phyloP scores from a whole-genome alignment of 192 early-diverging fungal genomes.

The Backusella tuberculispora region DNA sequence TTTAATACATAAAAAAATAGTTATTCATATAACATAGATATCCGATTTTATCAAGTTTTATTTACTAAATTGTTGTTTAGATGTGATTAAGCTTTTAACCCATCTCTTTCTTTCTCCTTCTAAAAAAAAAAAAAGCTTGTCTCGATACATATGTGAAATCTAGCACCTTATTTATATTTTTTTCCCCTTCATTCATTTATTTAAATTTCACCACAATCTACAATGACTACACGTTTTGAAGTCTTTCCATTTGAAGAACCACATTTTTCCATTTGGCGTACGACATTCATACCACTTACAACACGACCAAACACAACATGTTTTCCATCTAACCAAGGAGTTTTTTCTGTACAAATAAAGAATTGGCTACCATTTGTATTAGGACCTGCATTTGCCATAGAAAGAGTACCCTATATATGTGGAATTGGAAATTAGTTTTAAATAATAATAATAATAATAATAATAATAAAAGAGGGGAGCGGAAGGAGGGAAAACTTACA shows the following conservation, averaged over 20 bases:
- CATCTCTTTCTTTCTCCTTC: too few relatives aligned
- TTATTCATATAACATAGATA: too few relatives aligned
- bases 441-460: too few relatives aligned
- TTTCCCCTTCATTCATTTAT: not conserved
- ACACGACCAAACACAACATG: slow-evolving; percentile 81
- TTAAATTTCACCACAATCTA: slow-evolving; percentile 45
- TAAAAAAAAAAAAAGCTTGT: too few relatives aligned
- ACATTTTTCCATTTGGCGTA: slow-evolving; percentile 45
- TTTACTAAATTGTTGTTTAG: too few relatives aligned
- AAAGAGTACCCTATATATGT: slow-evolving; percentile 72
- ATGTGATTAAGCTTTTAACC: too few relatives aligned
- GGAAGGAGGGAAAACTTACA: slow-evolving; percentile 10
- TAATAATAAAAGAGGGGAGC: slow-evolving; percentile 19
- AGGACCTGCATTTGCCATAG: slow-evolving; percentile 92
- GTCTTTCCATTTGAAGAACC: slow-evolving; percentile 41
- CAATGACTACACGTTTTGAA: slow-evolving; percentile 38
- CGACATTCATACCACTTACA: slow-evolving; percentile 59
- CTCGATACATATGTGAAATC: too few relatives aligned
- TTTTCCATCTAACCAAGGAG: slow-evolving; percentile 82
- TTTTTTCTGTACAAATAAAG: slow-evolving; percentile 86
- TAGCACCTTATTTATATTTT: too few relatives aligned
- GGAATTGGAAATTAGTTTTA: not conserved
- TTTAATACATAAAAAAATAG: too few relatives aligned
- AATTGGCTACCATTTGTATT: slow-evolving; percentile 93
- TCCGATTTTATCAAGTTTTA: too few relatives aligned